Conservation (phyloP, 768 basidiomycete species). For the Kwoniella newhampshirensis region DNA sequence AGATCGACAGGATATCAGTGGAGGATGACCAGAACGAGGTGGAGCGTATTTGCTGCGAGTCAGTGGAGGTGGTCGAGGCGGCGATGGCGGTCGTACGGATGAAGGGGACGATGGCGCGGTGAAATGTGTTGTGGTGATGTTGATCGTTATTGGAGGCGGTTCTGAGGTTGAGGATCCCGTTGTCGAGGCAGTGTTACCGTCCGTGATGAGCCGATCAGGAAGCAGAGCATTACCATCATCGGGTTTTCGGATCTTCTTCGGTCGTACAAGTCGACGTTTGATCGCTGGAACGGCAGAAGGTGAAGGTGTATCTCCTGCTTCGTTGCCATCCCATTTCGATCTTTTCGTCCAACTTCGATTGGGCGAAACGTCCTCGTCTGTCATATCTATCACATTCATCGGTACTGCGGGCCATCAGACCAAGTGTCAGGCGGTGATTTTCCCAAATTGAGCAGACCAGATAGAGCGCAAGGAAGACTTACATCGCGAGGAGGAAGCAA, state of each 20-base stretch:
- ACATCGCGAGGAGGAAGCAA: slow-evolving; percentile 14
- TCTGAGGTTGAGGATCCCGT: background rate
- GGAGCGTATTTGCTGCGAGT: slow-evolving; percentile 56
- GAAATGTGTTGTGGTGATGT: background rate
- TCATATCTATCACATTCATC: background rate
- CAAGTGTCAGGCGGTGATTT: no score
- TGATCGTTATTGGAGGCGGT: background rate
- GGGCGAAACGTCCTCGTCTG: background rate
- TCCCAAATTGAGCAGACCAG: no score
- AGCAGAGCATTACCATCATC: slow-evolving; percentile 11
- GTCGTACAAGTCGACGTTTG: slow-evolving; percentile 33
- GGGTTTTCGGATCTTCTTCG: slow-evolving; percentile 33
- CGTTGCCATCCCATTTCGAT: slow-evolving; percentile 25
- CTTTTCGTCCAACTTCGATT: background rate
- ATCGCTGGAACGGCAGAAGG: slow-evolving; percentile 20
- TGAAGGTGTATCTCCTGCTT: background rate
- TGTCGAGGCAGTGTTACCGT: background rate
- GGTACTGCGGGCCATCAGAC: background rate
- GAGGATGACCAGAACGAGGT: slow-evolving; percentile 71
- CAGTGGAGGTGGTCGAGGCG: slow-evolving; percentile 4
- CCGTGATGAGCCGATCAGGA: background rate
- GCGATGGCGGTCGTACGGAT: slow-evolving; percentile 1
- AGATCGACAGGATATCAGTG: slow-evolving; percentile 80
- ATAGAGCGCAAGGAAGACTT: no score
- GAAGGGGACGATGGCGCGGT: background rate